Conservation (phyloP, 2,329 filamentous ascomycete species). For the Colletotrichum sidae region DNA sequence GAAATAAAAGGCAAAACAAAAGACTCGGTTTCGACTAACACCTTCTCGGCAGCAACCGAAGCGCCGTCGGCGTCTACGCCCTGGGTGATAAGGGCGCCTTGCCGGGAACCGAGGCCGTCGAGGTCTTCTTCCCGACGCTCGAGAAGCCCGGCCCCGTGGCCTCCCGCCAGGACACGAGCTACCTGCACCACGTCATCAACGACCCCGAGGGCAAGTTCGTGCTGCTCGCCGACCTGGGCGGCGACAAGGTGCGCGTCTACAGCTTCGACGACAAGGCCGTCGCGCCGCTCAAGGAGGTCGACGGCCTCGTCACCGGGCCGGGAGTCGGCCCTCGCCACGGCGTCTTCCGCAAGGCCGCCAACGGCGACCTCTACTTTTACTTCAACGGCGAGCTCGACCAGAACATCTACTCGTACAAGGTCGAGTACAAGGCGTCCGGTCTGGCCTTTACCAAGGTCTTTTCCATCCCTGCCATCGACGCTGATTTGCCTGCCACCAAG, state of each 20-base stretch:
- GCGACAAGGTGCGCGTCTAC: conserved; percentile 37
- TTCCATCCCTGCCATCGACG: conserved; percentile 35
- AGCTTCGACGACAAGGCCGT: conserved; percentile 29
- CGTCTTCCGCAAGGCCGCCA: conserved; percentile 38
- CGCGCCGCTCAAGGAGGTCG: conserved; percentile 37
- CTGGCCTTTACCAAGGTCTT: conserved; percentile 40
- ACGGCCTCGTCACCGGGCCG: conserved; percentile 34
- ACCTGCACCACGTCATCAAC: conserved; percentile 36
- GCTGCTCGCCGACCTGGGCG: conserved; percentile 34
- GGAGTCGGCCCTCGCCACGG: conserved; percentile 39
- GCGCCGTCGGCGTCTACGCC: conserved; percentile 31
- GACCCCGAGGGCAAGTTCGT: conserved; percentile 36
- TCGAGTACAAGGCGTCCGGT: conserved; percentile 37
- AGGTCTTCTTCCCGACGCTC: conserved; percentile 38
- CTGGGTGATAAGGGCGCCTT: conserved; percentile 38
- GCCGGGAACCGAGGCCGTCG: conserved; percentile 35
- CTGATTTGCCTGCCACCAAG: conserved; percentile 32
- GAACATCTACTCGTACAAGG: conserved; percentile 39
- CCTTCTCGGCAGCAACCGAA: conserved; percentile 32
- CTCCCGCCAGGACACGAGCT: conserved; percentile 34
- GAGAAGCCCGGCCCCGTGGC: conserved; percentile 35
- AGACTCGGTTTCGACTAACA: conserved; percentile 19
- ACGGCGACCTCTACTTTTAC: conserved; percentile 39
- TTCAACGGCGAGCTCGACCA: conserved; percentile 40
- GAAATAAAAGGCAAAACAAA: background rate